Evolutionary conservation across 768 basidiomycete genomes (phyloP), one percentile per base, ranked within the genome.

Genomic region (Trametes cubensis): DNA sequence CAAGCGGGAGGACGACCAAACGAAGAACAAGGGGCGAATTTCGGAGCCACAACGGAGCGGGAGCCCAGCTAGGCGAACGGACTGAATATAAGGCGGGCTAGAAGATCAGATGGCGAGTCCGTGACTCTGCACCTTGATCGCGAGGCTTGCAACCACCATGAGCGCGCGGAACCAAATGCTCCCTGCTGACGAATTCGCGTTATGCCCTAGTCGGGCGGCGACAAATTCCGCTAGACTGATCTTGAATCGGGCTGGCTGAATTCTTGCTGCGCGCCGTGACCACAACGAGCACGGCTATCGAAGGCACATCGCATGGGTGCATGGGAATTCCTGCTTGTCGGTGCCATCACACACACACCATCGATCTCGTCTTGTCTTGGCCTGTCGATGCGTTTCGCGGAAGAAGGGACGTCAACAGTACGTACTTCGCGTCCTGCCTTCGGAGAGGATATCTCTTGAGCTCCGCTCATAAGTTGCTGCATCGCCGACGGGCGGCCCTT

Each of bases 81-180:
- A 13, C 14, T 21, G 55, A 56, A 21, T 20, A 15, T 47, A 47
- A 42, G 20, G 47, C 56, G 47, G 48, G 20, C 55, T 54, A 58
- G 55, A 63, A 58, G 45, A 63, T 63, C 62, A 63, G 62, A 54
- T 63, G 62, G 58, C 25, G 34, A 34, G 34, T 34, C 34, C 34
- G 25, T 59, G 15, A 41, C 20, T 17, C 25, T 50, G 25, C 41
- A 51, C 47, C 58, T 44, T 47, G 58, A 59, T 59, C 58, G 58
- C 58, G 42, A 59, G 57, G 55, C 25, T n/a, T 56, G 26, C 55
- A 34, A 14, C 42, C 13, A 15, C 6, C 56, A 34, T 41, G 38
- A 54, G 25, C 51, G 57, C 62, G 62, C 62, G 62, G 62, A 63
- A 58, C 46, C 56, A 58, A 58, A 53, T 58, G 52, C 30, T n/a